Conservation (phyloP, 306 rosid genomes). For the Citrullus colocynthis region DNA sequence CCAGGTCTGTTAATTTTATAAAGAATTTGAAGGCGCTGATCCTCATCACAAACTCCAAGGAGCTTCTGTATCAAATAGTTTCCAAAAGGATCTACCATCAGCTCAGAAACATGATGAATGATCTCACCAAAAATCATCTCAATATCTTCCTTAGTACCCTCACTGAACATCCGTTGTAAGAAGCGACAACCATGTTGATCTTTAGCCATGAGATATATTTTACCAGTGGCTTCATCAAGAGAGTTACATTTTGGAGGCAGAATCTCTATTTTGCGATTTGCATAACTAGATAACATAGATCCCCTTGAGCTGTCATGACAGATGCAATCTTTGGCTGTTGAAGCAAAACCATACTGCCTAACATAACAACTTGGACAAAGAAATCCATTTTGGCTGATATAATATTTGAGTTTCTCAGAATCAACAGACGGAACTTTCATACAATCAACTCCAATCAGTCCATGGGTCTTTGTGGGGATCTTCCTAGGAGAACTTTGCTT, state of each 20-base stretch:
- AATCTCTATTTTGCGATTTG: conserved; percentile 15
- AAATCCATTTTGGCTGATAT: background rate
- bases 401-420: background rate
- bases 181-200: conserved; percentile 64
- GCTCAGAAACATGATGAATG: conserved; percentile 41
- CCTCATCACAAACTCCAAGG: conserved; percentile 38
- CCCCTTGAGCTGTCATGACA: background rate
- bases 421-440: background rate
- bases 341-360: conserved; percentile 11
- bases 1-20: conserved; percentile 34
- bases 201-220: conserved; percentile 39
- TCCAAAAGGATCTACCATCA: conserved; percentile 57
- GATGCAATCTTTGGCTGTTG: background rate
- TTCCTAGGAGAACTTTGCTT: conserved; percentile 22
- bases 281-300: background rate
- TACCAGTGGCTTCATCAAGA: conserved; percentile 22
- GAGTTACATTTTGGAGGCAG: conserved; percentile 10
- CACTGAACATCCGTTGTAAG: conserved; percentile 43
- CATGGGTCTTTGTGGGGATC: conserved; percentile 19
- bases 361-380: background rate
- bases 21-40: conserved; percentile 45
- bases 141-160: conserved; percentile 34
- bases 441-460: conserved; percentile 13
- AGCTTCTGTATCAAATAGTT: conserved; percentile 80
- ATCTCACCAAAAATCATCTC: conserved; percentile 37